Percentiles rank a stretch among this genome's conserved stretches.
These are phyloP conservation scores for Serendipita indica DNA, from an alignment of 768 basidiomycete genomes.

Conservation along the genomic window DNA sequence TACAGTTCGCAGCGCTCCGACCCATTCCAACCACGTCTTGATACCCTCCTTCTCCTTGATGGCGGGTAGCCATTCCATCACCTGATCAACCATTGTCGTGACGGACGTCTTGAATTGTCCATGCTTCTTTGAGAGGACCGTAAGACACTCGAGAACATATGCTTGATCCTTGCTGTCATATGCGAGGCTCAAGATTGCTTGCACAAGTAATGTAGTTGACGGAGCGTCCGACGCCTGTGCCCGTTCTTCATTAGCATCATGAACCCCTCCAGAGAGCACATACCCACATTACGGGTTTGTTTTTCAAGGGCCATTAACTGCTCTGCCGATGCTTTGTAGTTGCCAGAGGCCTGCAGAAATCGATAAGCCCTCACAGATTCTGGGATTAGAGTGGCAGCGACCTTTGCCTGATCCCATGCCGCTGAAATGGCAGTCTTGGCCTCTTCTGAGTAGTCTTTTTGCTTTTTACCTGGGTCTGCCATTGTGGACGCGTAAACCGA, in stretches of 20 bases:
- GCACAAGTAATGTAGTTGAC: constrained; percentile 81
- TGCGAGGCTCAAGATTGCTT: constrained; percentile 52
- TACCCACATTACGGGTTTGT: constrained; percentile 81
- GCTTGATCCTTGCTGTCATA: constrained; percentile 58
- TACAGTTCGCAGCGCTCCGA: constrained; percentile 78
- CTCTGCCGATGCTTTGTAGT: constrained; percentile 75
- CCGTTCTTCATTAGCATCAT: background rate
- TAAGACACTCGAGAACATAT: constrained; percentile 55
- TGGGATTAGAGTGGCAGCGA: background rate
- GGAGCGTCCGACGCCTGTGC: constrained; percentile 75
- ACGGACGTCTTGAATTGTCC: constrained; percentile 87
- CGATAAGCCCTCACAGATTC: background rate
- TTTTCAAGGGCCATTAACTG: constrained; percentile 83
- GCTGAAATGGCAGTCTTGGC: constrained; percentile 5
- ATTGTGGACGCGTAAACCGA: background rate
- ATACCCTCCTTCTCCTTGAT: constrained; percentile 52
- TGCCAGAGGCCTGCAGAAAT: constrained; percentile 30
- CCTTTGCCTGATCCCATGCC: constrained; percentile 3
- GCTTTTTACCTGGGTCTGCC: constrained; percentile 7
- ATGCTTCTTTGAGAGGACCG: constrained; percentile 79
- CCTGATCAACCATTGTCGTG: constrained; percentile 80
- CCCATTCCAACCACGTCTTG: constrained; percentile 70
- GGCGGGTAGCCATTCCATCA: constrained; percentile 67
- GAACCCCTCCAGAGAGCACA: background rate
- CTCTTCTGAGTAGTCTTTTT: constrained; percentile 3